These are phyloP conservation scores for Sporobolomyces roseus DNA, from an alignment of 768 basidiomycete species.

Conservation along the genomic window DNA sequence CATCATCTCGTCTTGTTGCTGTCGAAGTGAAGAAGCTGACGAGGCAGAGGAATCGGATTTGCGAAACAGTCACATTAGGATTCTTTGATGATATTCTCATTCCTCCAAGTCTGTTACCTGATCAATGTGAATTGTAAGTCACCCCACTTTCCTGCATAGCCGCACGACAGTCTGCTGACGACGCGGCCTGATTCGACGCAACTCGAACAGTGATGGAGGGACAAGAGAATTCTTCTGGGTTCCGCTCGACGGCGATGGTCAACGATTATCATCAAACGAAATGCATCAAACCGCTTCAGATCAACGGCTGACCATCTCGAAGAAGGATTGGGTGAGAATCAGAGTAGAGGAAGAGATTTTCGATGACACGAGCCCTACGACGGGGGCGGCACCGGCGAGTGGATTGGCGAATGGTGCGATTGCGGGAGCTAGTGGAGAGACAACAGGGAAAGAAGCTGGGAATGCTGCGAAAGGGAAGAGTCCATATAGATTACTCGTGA, in stretches of 20 bases:
- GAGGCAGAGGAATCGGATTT: background rate
- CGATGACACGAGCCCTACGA: slow-evolving; percentile 43
- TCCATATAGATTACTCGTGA: slow-evolving; percentile 49
- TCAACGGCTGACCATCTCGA: slow-evolving; percentile 40
- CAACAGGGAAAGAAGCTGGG: slow-evolving; percentile 11
- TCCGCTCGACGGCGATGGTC: slow-evolving; percentile 20
- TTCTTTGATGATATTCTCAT: slow-evolving; percentile 95
- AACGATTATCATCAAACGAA: background rate
- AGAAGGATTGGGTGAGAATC: slow-evolving; percentile 42
- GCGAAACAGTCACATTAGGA: slow-evolving; percentile 52
- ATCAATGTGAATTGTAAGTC: slow-evolving; percentile 56
- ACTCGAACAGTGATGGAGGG: slow-evolving; percentile 42
- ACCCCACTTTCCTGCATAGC: background rate
- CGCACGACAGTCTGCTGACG: background rate
- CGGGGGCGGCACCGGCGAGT: slow-evolving; percentile 10
- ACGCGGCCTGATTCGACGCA: background rate
- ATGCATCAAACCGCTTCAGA: slow-evolving; percentile 16
- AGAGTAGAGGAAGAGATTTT: slow-evolving; percentile 43
- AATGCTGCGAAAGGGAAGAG: slow-evolving; percentile 35
- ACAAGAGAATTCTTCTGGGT: slow-evolving; percentile 49
- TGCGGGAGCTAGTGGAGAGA: slow-evolving; percentile 1
- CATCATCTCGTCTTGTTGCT: background rate
- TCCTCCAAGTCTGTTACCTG: slow-evolving; percentile 71
- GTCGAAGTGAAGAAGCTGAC: background rate
- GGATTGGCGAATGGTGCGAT: background rate